Conservation (phyloP, 1,139 yeast species). For the Zygotorulaspora mrakii region DNA sequence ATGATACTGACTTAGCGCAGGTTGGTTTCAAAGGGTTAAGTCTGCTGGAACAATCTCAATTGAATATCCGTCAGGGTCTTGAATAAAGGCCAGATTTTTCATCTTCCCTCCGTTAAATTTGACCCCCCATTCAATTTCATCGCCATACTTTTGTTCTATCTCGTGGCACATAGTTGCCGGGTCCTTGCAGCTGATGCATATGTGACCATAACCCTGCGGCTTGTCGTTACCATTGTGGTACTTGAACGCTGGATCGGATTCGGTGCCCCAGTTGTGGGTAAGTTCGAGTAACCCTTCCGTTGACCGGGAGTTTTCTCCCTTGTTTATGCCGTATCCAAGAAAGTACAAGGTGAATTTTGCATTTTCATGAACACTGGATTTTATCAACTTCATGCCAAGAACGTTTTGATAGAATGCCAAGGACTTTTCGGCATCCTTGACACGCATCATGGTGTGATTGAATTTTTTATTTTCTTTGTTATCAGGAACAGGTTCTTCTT, state of each 20-base stretch:
- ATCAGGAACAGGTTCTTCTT: constrained; percentile 39
- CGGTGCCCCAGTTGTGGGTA: constrained; percentile 96
- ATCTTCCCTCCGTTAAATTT: constrained; percentile 60
- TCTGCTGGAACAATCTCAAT: constrained; percentile 60
- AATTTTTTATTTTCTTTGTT: constrained; percentile 51
- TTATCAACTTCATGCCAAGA: constrained; percentile 73
- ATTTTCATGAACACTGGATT: constrained; percentile 51
- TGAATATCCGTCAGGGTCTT: constrained; percentile 92
- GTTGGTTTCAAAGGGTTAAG: constrained; percentile 11
- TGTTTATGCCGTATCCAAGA: constrained; percentile 56
- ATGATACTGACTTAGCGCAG: too few species aligned
- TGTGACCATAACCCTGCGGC: constrained; percentile 82
- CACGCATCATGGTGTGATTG: constrained; percentile 91
- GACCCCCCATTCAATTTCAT: constrained; percentile 47
- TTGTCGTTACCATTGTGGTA: constrained; percentile 85
- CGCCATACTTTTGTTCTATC: constrained; percentile 47
- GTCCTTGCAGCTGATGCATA: constrained; percentile 69
- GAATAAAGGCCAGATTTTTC: constrained; percentile 62
- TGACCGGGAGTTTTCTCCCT: constrained; percentile 38
- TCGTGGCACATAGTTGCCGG: constrained; percentile 54
- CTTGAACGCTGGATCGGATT: constrained; percentile 61
- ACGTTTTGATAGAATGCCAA: constrained; percentile 71
- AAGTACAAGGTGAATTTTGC: constrained; percentile 87
- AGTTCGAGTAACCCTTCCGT: constrained; percentile 73
- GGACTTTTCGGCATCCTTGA: constrained; percentile 76